Conservation (phyloP, 106 monocot genomes). For the Xerophyta viscosa region DNA sequence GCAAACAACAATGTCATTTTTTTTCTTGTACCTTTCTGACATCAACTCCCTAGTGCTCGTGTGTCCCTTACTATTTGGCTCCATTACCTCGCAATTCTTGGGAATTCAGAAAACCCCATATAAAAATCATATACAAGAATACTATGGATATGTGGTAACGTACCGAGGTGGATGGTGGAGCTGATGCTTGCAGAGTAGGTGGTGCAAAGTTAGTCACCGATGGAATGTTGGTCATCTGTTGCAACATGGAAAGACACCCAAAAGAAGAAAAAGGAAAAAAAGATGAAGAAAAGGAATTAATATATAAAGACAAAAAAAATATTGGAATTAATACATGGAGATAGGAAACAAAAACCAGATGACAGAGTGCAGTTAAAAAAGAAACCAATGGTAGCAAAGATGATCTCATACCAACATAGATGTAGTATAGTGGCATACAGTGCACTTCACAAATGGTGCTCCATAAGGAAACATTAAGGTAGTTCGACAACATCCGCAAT, state of each 20-base stretch:
- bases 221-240: background rate
- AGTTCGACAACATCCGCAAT: constrained; percentile 45
- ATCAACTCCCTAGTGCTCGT: no score
- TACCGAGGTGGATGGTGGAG: constrained; percentile 26
- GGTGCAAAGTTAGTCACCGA: constrained; percentile 17
- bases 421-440: constrained; percentile 52
- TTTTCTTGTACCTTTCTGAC: no score
- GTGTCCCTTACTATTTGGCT: no score
- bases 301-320: no score
- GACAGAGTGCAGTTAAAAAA: background rate
- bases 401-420: constrained; percentile 34
- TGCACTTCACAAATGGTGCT: constrained; percentile 58
- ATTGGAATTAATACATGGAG: no score
- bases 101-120: no score
- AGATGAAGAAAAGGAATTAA: background rate
- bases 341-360: background rate
- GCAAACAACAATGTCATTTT: no score
- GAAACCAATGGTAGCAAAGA: background rate
- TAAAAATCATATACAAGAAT: background rate
- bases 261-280: background rate
- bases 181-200: constrained; percentile 19
- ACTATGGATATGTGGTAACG: no score
- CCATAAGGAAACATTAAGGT: constrained; percentile 59
- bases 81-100: no score
- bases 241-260: no score